Evolutionary conservation across 306 rosid genomes (phyloP), one percentile per base, ranked within the genome.

Genomic region (Sicyos edulis): DNA sequence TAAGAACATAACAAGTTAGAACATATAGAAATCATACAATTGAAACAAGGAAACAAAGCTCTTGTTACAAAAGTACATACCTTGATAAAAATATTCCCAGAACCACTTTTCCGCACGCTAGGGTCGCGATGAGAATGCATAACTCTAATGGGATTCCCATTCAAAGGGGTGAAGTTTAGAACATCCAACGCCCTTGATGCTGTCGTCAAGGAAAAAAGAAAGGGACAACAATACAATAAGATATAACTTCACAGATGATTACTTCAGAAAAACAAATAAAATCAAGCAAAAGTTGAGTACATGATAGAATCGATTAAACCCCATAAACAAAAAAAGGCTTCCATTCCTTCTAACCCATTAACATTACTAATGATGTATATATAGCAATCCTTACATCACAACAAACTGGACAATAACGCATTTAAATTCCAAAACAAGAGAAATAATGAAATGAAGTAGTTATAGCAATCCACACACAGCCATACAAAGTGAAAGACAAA

Each of bases 51-150:
- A 22, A 60, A 74, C 6, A 59, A 61, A 21, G 29, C 13, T 32
- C 50, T 62, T 40, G 54, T 9, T 34, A 73, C 19, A 44, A 54
- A 15, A 19, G 29, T 7, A 13, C 21, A 71, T 81, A 93, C 99
- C 99, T 93, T 93, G 10, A 93, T 91, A 78, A 93, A 93, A 37
- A 93, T 93, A 78, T 93, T 93, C 75, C 99, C 99, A 57, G 91
- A 76, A 72, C 99, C 99, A 74, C 97, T 93, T 83, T 88, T 93
- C 67, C 99, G 96, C 62, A 85, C 79, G 47, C 89, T 93, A 63
- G 99, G 99, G 80, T 93, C 99, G 9, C 99, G 96, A 73, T 91
- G 99, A 0, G 99, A 93, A 82, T 86, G 89, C 99, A 93, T 93
- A 13, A 93, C 80, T 55, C 99, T 90, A 66, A 93, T 86, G 74